phyloP scores from a whole-genome alignment of 192 early-diverging fungal species.

The Coemansia sp. region DNA sequence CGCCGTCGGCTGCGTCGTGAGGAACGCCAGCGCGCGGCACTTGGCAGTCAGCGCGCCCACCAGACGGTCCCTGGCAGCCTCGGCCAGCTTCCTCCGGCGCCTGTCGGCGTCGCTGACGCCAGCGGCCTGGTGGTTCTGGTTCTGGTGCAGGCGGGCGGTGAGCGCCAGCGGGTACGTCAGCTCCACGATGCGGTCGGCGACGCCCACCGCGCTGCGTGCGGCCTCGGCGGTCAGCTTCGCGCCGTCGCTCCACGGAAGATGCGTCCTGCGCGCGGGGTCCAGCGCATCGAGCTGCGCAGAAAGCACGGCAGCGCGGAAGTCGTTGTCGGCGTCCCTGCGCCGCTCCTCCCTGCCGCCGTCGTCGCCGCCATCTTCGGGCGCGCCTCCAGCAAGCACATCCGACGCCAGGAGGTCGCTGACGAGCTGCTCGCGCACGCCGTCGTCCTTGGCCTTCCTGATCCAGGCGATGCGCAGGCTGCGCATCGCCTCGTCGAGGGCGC shows the following conservation, averaged over 20 bases:
- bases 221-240: constrained; percentile 21
- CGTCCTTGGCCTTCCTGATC: constrained; percentile 78
- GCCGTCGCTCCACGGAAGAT: constrained; percentile 50
- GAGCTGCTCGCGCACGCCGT: constrained; percentile 60
- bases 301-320: constrained; percentile 40
- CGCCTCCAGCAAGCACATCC: constrained; percentile 36
- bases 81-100: constrained; percentile 70
- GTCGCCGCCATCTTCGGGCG: too few relatives aligned
- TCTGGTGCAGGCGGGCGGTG: constrained; percentile 50
- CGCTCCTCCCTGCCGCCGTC: too few relatives aligned
- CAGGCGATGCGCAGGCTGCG: constrained; percentile 77
- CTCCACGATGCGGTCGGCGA: constrained; percentile 61
- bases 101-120: constrained; percentile 58
- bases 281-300: constrained; percentile 49
- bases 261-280: constrained; percentile 55
- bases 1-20: constrained; percentile 20
- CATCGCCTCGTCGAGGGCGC: constrained; percentile 68
- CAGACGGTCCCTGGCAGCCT: constrained; percentile 68
- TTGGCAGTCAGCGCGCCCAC: constrained; percentile 63
- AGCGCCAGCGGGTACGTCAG: constrained; percentile 65
- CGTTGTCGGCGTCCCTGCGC: constrained; percentile 32
- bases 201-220: constrained; percentile 27
- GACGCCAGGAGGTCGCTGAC: constrained; percentile 62
- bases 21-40: constrained; percentile 53
- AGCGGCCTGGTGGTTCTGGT: constrained; percentile 24